Evolutionary conservation across 2,329 filamentous ascomycete genomes (phyloP).

Genomic region (Pyrenochaeta sp.): DNA sequence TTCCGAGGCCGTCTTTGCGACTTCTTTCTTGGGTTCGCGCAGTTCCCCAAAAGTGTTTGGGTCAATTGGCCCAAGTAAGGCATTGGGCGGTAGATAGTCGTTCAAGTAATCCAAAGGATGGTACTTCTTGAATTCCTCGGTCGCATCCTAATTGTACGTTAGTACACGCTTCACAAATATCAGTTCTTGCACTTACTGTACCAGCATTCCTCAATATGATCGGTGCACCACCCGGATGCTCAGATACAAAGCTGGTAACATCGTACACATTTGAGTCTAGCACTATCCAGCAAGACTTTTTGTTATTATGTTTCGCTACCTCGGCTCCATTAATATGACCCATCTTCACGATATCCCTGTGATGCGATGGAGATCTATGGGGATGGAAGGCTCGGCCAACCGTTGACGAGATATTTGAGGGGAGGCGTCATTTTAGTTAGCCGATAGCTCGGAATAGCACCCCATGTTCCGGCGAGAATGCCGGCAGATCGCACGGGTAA

Average conservation of each 20-base stretch:
- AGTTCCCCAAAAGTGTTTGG: slow-evolving; percentile 43
- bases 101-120: slow-evolving; percentile 43
- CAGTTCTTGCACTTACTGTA: slow-evolving; percentile 41
- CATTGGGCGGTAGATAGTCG: slow-evolving; percentile 37
- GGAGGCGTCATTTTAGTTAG: slow-evolving; percentile 5
- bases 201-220: slow-evolving; percentile 54
- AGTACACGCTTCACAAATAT: neutral
- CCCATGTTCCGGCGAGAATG: slow-evolving; percentile 21
- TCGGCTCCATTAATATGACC: slow-evolving; percentile 41
- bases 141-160: slow-evolving; percentile 37
- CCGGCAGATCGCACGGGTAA: slow-evolving; percentile 18
- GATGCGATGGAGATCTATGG: slow-evolving; percentile 3
- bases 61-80: slow-evolving; percentile 38
- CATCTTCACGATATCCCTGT: slow-evolving; percentile 19
- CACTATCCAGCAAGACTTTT: slow-evolving; percentile 67
- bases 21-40: slow-evolving; percentile 30
- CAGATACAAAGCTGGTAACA: slow-evolving; percentile 68
- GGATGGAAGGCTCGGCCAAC: slow-evolving; percentile 22
- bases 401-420: slow-evolving; percentile 32
- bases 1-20: slow-evolving; percentile 23
- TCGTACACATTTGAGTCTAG: slow-evolving; percentile 74
- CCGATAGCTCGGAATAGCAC: slow-evolving; percentile 25
- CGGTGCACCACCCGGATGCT: slow-evolving; percentile 68
- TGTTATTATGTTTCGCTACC: slow-evolving; percentile 44
- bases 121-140: slow-evolving; percentile 46